Conservation (phyloP, 2,329 filamentous ascomycete genomes). For the Aphanoascus verrucosus region DNA sequence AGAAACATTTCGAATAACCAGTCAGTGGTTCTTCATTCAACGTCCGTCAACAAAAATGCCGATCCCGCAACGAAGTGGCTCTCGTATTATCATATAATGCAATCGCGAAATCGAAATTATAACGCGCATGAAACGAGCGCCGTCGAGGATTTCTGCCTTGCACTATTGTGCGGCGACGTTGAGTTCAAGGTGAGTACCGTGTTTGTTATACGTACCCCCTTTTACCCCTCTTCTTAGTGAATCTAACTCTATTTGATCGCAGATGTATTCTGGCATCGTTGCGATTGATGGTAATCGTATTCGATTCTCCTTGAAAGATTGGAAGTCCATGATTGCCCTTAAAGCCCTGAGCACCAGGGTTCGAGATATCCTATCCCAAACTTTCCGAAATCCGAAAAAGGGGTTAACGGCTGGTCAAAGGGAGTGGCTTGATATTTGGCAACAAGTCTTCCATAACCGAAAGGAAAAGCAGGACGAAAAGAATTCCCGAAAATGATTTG, state of each 20-base stretch:
- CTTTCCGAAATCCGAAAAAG: conserved; percentile 45
- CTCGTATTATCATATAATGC: conserved; percentile 96
- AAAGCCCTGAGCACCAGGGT: conserved; percentile 66
- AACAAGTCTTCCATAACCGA: conserved; percentile 48
- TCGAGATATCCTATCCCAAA: conserved; percentile 60
- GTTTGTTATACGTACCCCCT: conserved; percentile 16
- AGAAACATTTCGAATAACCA: conserved; percentile 92
- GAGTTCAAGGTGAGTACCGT: conserved; percentile 59
- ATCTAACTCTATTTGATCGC: neutral
- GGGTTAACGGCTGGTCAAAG: conserved; percentile 51
- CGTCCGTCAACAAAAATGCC: conserved; percentile 68
- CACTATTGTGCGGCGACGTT: conserved; percentile 76
- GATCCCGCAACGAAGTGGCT: conserved; percentile 58
- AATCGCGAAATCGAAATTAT: conserved; percentile 65
- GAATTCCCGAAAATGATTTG: neutral
- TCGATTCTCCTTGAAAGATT: conserved; percentile 71
- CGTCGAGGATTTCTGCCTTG: conserved; percentile 70
- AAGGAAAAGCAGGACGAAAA: conserved; percentile 10
- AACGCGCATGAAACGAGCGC: conserved; percentile 84
- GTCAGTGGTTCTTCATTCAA: conserved; percentile 72
- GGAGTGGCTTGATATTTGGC: conserved; percentile 65
- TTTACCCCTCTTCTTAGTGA: neutral
- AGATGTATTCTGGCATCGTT: conserved; percentile 55
- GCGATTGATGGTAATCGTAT: conserved; percentile 79
- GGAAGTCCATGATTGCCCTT: conserved; percentile 83